These are phyloP conservation scores for Parasarocladium wereldwijsianum DNA, from an alignment of 2,329 filamentous ascomycete species.

Conservation along the genomic window DNA sequence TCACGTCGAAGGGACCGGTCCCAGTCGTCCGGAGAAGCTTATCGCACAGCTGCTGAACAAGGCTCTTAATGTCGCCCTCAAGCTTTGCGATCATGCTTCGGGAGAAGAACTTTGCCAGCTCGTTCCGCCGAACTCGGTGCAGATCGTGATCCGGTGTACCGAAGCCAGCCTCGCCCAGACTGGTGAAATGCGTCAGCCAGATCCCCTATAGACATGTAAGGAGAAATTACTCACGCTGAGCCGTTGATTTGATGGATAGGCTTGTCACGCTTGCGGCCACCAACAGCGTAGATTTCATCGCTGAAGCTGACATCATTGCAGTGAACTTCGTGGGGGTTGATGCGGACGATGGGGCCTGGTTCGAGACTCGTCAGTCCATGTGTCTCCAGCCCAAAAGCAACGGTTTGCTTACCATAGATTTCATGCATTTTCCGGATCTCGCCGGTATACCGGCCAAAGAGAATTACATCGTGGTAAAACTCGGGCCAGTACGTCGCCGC, in stretches of 20 bases:
- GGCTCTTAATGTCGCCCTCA: slow-evolving; percentile 13
- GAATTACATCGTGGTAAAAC: slow-evolving; percentile 8
- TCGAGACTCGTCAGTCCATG: neutral
- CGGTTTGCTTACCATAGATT: slow-evolving; percentile 17
- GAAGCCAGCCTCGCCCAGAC: slow-evolving; percentile 9
- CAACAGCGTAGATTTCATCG: slow-evolving; percentile 18
- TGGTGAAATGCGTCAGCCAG: neutral
- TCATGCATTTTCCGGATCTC: slow-evolving; percentile 26
- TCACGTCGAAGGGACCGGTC: slow-evolving; percentile 4
- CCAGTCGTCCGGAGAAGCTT: slow-evolving; percentile 10
- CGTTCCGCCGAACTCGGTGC: slow-evolving; percentile 12
- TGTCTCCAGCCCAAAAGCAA: neutral
- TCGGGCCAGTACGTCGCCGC: slow-evolving; percentile 7
- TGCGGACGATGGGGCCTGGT: slow-evolving; percentile 3
- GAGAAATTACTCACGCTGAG: slow-evolving; percentile 1
- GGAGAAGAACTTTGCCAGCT: slow-evolving; percentile 18
- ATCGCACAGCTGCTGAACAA: slow-evolving; percentile 14
- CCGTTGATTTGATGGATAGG: slow-evolving; percentile 6
- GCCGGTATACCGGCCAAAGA: slow-evolving; percentile 11
- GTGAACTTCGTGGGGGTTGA: slow-evolving; percentile 18
- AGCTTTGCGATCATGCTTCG: slow-evolving; percentile 14
- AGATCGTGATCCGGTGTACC: slow-evolving; percentile 12
- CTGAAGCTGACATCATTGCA: slow-evolving; percentile 15
- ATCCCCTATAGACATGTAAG: neutral
- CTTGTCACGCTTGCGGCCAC: slow-evolving; percentile 5